These are phyloP conservation scores for Lagenaria siceraria DNA, from an alignment of 306 rosid genomes.

Conservation along the genomic window DNA sequence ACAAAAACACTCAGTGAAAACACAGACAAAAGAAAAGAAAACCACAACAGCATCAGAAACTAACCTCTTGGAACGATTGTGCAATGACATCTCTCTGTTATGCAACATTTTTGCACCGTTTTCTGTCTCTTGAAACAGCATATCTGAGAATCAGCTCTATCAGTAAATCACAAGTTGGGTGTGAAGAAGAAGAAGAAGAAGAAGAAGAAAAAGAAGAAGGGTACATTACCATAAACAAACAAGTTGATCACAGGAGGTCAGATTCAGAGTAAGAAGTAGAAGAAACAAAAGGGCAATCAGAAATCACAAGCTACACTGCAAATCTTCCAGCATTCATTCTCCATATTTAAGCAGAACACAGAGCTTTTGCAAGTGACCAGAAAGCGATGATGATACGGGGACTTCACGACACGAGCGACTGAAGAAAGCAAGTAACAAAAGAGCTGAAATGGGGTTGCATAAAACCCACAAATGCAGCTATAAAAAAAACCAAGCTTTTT, in stretches of 20 bases:
- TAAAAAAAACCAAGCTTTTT: conserved; percentile 29
- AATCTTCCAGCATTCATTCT: conserved; percentile 17
- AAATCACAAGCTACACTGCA: conserved; percentile 21
- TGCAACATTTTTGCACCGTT: conserved; percentile 39
- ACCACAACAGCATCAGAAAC: not conserved
- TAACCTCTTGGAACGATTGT: conserved; percentile 77
- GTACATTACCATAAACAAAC: conserved; percentile 22
- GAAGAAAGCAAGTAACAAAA: conserved; percentile 12
- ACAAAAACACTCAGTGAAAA: conserved; percentile 17
- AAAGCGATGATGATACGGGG: conserved; percentile 30
- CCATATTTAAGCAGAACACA: conserved; percentile 17
- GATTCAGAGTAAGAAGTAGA: conserved; percentile 21
- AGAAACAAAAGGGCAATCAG: conserved; percentile 7
- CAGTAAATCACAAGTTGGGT: conserved; percentile 10
- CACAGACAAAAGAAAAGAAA: conserved; percentile 15
- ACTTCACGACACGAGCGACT: conserved; percentile 19
- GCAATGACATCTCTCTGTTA: conserved; percentile 42
- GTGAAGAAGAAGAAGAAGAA: not conserved
- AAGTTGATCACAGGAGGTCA: conserved; percentile 9
- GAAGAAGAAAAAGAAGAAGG: conserved; percentile 6
- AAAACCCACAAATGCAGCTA: conserved; percentile 25
- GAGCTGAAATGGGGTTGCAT: conserved; percentile 17
- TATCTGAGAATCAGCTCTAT: conserved; percentile 31
- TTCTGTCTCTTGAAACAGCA: conserved; percentile 38
- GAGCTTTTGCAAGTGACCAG: conserved; percentile 27